Evolutionary conservation across 176 grass and related monocot genomes (phyloP).

Genomic region (Panicum miliaceum): DNA sequence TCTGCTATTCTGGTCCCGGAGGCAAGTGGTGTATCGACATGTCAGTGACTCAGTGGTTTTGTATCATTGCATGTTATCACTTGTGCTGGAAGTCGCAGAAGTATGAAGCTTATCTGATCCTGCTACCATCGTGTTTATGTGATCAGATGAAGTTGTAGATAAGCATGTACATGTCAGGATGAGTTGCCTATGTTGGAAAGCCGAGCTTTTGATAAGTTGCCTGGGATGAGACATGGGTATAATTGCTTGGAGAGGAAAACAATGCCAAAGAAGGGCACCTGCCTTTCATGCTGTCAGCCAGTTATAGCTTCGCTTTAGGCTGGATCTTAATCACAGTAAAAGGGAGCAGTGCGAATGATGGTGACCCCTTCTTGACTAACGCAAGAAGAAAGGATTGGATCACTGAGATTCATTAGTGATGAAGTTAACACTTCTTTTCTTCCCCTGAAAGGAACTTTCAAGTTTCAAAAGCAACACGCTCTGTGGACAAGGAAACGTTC

Average conservation of each 20-base stretch:
- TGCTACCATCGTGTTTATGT: background rate
- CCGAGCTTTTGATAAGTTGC: background rate
- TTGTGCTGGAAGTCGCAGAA: background rate
- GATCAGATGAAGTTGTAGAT: slow-evolving; percentile 6
- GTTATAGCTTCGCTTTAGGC: background rate
- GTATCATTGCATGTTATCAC: slow-evolving; percentile 15
- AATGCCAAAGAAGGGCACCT: too few relatives aligned
- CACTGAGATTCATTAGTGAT: background rate
- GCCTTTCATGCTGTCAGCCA: background rate
- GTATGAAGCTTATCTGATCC: background rate
- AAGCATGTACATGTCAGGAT: background rate
- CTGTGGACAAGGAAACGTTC: background rate
- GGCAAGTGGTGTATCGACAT: slow-evolving; percentile 33
- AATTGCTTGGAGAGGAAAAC: background rate
- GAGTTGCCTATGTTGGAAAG: background rate
- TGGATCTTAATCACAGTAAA: background rate
- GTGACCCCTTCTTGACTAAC: background rate
- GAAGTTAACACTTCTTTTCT: background rate
- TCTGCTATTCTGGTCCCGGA: slow-evolving; percentile 3
- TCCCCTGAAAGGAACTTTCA: background rate
- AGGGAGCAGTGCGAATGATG: background rate
- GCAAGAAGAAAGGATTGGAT: background rate
- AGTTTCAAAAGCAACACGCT: background rate
- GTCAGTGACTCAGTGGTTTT: background rate
- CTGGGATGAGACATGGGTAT: background rate